These are phyloP conservation scores for Gleditsia sinensis DNA, from an alignment of 306 rosid genomes.

Conservation along the genomic window DNA sequence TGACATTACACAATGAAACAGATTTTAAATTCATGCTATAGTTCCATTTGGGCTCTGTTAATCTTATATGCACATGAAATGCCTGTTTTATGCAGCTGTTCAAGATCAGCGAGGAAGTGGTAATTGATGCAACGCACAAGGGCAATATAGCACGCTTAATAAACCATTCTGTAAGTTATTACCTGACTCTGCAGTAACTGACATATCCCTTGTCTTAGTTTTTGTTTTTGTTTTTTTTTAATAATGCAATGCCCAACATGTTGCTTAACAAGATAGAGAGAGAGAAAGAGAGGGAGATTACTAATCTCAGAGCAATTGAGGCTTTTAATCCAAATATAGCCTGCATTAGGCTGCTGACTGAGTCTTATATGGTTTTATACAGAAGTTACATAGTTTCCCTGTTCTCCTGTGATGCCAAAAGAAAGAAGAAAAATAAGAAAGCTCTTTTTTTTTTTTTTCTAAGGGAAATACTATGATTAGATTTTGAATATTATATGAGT, in stretches of 20 bases:
- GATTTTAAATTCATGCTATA: neutral
- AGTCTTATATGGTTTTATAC: neutral
- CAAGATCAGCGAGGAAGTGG: slow-evolving; percentile 89
- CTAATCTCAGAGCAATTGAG: neutral
- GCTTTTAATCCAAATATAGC: neutral
- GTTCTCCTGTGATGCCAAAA: slow-evolving; percentile 4
- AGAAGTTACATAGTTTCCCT: neutral
- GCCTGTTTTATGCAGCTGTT: slow-evolving; percentile 66
- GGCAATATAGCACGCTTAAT: slow-evolving; percentile 91
- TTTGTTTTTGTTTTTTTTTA: neutral
- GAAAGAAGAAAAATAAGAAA: neutral
- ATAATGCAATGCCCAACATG: neutral
- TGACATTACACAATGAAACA: neutral
- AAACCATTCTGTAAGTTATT: slow-evolving; percentile 84
- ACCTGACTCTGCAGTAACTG: neutral
- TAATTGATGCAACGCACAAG: slow-evolving; percentile 82
- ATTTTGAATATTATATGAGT: slow-evolving; percentile 5
- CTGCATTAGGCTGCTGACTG: neutral
- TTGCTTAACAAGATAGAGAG: neutral
- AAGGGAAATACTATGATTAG: neutral
- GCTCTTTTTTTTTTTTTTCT: too few species aligned
- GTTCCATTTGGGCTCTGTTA: slow-evolving; percentile 11
- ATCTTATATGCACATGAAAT: neutral
- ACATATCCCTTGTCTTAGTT: slow-evolving; percentile 20
- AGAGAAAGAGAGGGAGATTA: too few species aligned